A percentile compares a stretch with the other conserved stretches of the same genome.
Conservation (phyloP, 768 basidiomycete species). For the Auricularia sp. region DNA sequence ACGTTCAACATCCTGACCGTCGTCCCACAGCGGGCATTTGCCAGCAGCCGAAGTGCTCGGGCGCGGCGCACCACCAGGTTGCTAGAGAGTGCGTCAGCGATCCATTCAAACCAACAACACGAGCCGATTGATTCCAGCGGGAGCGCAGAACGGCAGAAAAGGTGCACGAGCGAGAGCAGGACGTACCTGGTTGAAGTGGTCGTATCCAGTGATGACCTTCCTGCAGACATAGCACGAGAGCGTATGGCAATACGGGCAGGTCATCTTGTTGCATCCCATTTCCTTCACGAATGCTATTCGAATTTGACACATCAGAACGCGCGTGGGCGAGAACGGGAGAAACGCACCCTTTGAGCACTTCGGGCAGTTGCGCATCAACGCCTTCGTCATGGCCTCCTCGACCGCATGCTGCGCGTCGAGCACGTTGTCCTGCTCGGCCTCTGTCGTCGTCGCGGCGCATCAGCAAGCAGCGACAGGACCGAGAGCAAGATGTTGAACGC, state of each 20-base stretch:
- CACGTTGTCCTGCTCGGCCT: conserved; percentile 63
- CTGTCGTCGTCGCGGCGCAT: conserved; percentile 23
- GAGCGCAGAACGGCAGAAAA: too few relatives aligned
- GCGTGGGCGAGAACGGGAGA: conserved; percentile 4
- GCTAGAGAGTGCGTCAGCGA: too few relatives aligned
- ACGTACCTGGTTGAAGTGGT: conserved; percentile 55
- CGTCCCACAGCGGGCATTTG: conserved; percentile 63
- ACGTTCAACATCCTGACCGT: conserved; percentile 34
- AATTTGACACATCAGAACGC: not conserved
- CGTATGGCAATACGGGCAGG: conserved; percentile 59
- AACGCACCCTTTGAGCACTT: conserved; percentile 65
- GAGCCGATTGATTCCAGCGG: too few relatives aligned
- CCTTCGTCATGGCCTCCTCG: conserved; percentile 89
- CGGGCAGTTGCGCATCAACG: conserved; percentile 82
- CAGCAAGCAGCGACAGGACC: too few relatives aligned
- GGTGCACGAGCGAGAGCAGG: not conserved
- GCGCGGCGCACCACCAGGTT: conserved; percentile 11
- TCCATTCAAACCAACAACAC: too few relatives aligned
- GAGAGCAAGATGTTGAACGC: too few relatives aligned
- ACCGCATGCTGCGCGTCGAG: conserved; percentile 67
- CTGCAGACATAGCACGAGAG: conserved; percentile 82
- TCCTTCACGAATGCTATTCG: conserved; percentile 71
- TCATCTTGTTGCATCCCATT: conserved; percentile 89
- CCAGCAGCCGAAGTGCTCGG: conserved; percentile 12
- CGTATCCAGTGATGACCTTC: conserved; percentile 59